Evolutionary conservation across 1,284 basidiomycete species (phyloP).

Genomic region (Anthracocystis panici-leucophaei): DNA sequence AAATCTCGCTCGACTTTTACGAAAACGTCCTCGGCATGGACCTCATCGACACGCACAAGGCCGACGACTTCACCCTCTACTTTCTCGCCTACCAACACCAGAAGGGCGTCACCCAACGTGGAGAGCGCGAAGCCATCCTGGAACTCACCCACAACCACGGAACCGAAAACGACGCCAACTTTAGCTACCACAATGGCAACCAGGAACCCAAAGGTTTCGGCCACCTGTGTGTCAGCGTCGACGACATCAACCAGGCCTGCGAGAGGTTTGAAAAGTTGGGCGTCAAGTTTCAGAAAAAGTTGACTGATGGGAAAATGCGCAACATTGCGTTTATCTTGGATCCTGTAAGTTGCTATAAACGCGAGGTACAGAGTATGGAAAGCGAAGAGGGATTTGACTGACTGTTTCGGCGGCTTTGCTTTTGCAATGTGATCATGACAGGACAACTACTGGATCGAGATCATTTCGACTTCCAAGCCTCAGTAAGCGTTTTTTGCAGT

Average conservation of each 20-base stretch:
- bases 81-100: constrained; percentile 83
- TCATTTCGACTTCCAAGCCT: constrained; percentile 64
- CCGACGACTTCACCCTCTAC: constrained; percentile 75
- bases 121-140: constrained; percentile 74
- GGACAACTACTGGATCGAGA: constrained; percentile 73
- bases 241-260: constrained; percentile 85
- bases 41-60: constrained; percentile 73
- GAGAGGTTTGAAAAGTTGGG: constrained; percentile 84
- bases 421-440: background rate
- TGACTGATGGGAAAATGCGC: constrained; percentile 86
- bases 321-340: constrained; percentile 87
- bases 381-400: constrained; percentile 2
- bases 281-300: constrained; percentile 88
- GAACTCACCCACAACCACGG: constrained; percentile 65
- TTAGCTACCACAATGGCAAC: constrained; percentile 67
- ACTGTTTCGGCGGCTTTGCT: constrained; percentile 13
- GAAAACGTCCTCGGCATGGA: constrained; percentile 83
- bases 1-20: constrained; percentile 70
- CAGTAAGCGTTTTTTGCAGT: constrained; percentile 50
- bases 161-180: constrained; percentile 63
- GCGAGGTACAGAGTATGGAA: no score
- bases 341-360: constrained; percentile 72
- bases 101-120: constrained; percentile 71
- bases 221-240: constrained; percentile 82
- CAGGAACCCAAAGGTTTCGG: constrained; percentile 67